Conservation (phyloP, 2,329 filamentous ascomycete genomes). For the Penicillium sp. region DNA sequence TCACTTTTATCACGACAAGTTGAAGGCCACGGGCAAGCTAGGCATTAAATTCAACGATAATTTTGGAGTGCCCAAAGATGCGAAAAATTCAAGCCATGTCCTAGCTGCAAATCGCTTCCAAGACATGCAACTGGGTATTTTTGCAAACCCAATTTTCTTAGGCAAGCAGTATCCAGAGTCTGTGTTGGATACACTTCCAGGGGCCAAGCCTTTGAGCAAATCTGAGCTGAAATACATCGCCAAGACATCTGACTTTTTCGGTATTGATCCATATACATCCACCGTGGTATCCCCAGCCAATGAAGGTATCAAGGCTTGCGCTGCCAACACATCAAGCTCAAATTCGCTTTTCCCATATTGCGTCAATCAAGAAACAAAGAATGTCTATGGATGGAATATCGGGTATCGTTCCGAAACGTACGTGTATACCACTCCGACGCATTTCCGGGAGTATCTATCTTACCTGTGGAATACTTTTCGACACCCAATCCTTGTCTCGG, state of each 20-base stretch:
- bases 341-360: slow-evolving; percentile 54
- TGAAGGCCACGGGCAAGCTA: slow-evolving; percentile 45
- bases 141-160: slow-evolving; percentile 46
- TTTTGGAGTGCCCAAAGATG: slow-evolving; percentile 51
- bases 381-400: slow-evolving; percentile 57
- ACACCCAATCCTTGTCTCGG: slow-evolving; percentile 48
- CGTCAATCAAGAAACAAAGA: slow-evolving; percentile 49
- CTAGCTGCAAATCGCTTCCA: slow-evolving; percentile 34
- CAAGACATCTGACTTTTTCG: slow-evolving; percentile 56
- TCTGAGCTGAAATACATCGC: slow-evolving; percentile 52
- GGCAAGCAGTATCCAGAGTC: slow-evolving; percentile 46
- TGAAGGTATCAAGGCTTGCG: slow-evolving; percentile 50
- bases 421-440: slow-evolving; percentile 56
- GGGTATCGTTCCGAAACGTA: slow-evolving; percentile 58
- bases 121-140: slow-evolving; percentile 42
- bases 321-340: slow-evolving; percentile 41
- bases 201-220: slow-evolving; percentile 47
- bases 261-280: slow-evolving; percentile 59
- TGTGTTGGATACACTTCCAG: slow-evolving; percentile 46
- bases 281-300: slow-evolving; percentile 53
- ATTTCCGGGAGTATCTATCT: slow-evolving; percentile 51
- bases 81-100: slow-evolving; percentile 26
- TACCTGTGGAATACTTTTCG: slow-evolving; percentile 62
- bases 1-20: slow-evolving; percentile 43
- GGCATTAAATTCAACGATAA: slow-evolving; percentile 51